Evolutionary conservation across 495 filamentous ascomycete species (phyloP).

Genomic region (Lepraria neglecta): DNA sequence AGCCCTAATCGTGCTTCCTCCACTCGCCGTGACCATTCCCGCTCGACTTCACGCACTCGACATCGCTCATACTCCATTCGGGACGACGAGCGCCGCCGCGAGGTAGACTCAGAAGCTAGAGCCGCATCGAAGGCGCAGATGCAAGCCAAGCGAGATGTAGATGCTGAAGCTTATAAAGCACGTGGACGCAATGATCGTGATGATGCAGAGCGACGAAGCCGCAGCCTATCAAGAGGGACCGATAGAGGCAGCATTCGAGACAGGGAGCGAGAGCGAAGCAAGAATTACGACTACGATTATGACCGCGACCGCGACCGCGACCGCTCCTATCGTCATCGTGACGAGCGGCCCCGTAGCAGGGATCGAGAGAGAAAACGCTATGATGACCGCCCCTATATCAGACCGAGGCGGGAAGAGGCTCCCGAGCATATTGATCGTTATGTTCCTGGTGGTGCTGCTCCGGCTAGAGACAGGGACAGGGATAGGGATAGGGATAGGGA

Average conservation of each 20-base stretch:
- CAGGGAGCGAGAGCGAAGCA: slow-evolving; percentile 21
- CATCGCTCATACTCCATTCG: slow-evolving; percentile 15
- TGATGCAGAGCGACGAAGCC: slow-evolving; percentile 19
- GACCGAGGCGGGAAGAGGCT: slow-evolving; percentile 20
- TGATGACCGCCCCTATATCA: slow-evolving; percentile 17
- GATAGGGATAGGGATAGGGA: slow-evolving; percentile 25
- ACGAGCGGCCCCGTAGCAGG: slow-evolving; percentile 20
- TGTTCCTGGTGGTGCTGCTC: slow-evolving; percentile 33
- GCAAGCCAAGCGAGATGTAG: slow-evolving; percentile 22
- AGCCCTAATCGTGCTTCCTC: slow-evolving; percentile 19
- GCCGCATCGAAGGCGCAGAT: slow-evolving; percentile 22
- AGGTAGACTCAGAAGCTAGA: slow-evolving; percentile 21
- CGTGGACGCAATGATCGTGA: slow-evolving; percentile 22
- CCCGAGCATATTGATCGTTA: slow-evolving; percentile 45
- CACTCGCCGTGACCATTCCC: slow-evolving; percentile 10
- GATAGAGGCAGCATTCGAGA: slow-evolving; percentile 31
- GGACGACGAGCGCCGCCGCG: slow-evolving; percentile 17
- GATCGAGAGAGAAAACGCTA: slow-evolving; percentile 15
- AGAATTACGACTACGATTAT: slow-evolving; percentile 19
- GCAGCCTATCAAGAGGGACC: slow-evolving; percentile 12
- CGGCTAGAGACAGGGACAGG: slow-evolving; percentile 20
- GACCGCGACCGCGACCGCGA: slow-evolving; percentile 11
- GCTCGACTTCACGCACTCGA: slow-evolving; percentile 10
- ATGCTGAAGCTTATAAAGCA: slow-evolving; percentile 18
- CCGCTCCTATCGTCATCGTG: slow-evolving; percentile 5